Conservation (phyloP, 129 eudicot genomes). For the Deinandra increscens region DNA sequence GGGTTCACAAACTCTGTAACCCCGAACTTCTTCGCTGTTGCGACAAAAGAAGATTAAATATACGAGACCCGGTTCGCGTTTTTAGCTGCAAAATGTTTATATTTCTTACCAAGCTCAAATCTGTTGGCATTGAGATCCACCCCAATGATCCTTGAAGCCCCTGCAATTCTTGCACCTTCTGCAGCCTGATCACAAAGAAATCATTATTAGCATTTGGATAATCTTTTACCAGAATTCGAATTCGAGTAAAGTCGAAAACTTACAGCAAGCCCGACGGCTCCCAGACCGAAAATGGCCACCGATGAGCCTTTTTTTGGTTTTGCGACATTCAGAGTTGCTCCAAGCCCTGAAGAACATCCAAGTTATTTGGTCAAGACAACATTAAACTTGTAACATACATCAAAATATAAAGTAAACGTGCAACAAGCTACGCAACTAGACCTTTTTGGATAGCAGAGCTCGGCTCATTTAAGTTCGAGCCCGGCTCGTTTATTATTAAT, state of each 20-base stretch:
- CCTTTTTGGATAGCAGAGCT: too few relatives aligned
- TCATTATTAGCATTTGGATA: not conserved
- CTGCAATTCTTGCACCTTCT: slow-evolving; percentile 79
- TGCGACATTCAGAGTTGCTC: slow-evolving; percentile 92
- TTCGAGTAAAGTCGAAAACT: slow-evolving; percentile 15
- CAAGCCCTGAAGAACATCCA: slow-evolving; percentile 45
- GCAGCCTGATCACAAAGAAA: slow-evolving; percentile 51
- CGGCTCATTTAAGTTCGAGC: too few relatives aligned
- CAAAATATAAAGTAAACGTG: too few relatives aligned
- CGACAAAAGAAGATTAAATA: slow-evolving; percentile 12
- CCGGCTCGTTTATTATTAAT: too few relatives aligned
- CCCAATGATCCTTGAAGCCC: slow-evolving; percentile 79
- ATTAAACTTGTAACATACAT: too few relatives aligned
- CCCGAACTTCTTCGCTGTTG: slow-evolving; percentile 82
- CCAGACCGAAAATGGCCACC: slow-evolving; percentile 81
- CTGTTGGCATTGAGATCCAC: slow-evolving; percentile 61
- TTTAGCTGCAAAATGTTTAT: not conserved
- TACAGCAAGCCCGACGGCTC: slow-evolving; percentile 93
- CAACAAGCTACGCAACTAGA: too few relatives aligned
- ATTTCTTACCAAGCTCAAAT: slow-evolving; percentile 50
- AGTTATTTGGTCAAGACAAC: not conserved
- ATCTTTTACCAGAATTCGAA: too few relatives aligned
- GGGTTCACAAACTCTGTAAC: slow-evolving; percentile 84
- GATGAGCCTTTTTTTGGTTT: slow-evolving; percentile 74
- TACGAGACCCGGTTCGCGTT: not conserved